Conservation (phyloP, 2,329 filamentous ascomycete species). For the Microdochium paspali region DNA sequence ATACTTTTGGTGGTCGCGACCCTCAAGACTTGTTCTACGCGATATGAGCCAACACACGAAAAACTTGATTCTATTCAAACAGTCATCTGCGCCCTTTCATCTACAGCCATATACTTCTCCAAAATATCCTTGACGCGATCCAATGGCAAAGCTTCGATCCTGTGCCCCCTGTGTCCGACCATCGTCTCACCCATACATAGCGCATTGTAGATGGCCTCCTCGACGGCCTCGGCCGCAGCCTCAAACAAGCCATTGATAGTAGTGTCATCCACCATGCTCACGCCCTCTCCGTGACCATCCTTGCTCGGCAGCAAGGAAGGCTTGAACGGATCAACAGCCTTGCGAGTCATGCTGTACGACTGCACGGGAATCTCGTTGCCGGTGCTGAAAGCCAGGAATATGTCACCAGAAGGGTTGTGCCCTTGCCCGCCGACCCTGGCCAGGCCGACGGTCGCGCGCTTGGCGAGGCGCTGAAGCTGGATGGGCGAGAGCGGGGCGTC, state of each 20-base stretch:
- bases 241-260: conserved; percentile 54
- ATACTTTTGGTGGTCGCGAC: no score
- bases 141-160: conserved; percentile 39
- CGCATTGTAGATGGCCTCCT: conserved; percentile 58
- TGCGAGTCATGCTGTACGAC: conserved; percentile 15
- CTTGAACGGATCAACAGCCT: conserved; percentile 27
- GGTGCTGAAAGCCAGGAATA: conserved; percentile 60
- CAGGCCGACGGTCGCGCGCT: conserved; percentile 52
- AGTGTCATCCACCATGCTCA: conserved; percentile 42
- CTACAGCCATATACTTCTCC: conserved; percentile 20
- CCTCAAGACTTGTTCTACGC: no score
- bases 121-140: conserved; percentile 35
- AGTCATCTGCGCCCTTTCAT: neutral
- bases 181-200: conserved; percentile 52
- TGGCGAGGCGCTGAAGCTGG: conserved; percentile 48
- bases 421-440: conserved; percentile 52
- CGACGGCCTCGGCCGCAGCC: conserved; percentile 50
- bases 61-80: neutral
- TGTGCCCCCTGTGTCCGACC: conserved; percentile 39
- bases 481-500: conserved; percentile 49
- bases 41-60: no score
- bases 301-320: conserved; percentile 23
- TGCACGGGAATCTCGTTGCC: conserved; percentile 40
- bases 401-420: conserved; percentile 53
- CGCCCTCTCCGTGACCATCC: no score